These are phyloP conservation scores for Thalia dealbata DNA, from an alignment of 176 grass and related monocot genomes.

Conservation along the genomic window DNA sequence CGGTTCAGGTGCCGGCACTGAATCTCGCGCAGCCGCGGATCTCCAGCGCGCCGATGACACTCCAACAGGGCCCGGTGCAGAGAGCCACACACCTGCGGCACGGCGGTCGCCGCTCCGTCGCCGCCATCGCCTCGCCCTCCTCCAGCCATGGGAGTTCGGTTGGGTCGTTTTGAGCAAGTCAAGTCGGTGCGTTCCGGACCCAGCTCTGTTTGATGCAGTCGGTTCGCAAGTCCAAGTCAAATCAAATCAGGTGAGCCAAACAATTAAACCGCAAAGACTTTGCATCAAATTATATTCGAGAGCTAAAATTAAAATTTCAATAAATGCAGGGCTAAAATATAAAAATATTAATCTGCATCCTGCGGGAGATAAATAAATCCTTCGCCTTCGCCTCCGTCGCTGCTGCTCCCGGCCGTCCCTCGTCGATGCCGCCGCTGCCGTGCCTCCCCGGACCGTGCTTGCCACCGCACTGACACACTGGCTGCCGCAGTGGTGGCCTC, in stretches of 20 bases:
- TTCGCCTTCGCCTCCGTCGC: too few species aligned
- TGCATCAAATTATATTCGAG: too few species aligned
- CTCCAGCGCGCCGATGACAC: slow-evolving; percentile 44
- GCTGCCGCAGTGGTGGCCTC: background rate
- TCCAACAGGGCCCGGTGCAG: slow-evolving; percentile 41
- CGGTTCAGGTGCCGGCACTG: slow-evolving; percentile 76
- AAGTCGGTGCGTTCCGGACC: too few species aligned
- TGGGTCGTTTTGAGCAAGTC: background rate
- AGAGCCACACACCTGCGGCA: slow-evolving; percentile 29
- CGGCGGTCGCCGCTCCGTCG: slow-evolving; percentile 14
- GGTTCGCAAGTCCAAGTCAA: too few species aligned
- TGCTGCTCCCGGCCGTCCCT: too few species aligned
- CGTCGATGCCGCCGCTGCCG: background rate
- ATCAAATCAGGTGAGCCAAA: too few species aligned
- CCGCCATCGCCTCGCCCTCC: slow-evolving; percentile 1
- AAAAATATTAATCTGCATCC: too few species aligned
- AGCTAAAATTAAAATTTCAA: too few species aligned
- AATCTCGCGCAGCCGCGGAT: slow-evolving; percentile 27
- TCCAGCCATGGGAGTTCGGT: background rate
- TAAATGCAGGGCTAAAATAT: too few species aligned
- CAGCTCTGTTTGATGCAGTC: too few species aligned
- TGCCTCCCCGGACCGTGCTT: background rate
- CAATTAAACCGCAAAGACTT: too few species aligned
- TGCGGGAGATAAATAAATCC: too few species aligned
- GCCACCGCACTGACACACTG: background rate